phyloP scores from a whole-genome alignment of 106 monocot species.

The Allium cepa region DNA sequence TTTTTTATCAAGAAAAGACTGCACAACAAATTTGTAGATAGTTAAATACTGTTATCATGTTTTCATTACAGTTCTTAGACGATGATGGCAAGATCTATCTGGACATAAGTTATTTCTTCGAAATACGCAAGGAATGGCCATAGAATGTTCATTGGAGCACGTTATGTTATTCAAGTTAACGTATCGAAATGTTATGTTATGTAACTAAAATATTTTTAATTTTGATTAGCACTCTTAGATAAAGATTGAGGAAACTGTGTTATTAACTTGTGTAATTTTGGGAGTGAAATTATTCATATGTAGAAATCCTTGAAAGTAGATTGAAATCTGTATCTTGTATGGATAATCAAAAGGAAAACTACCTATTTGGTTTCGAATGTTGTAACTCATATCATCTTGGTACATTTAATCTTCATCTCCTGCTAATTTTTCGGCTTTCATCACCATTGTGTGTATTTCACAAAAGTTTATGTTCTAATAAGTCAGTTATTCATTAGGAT shows the following conservation, averaged over 20 bases:
- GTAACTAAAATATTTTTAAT: background rate
- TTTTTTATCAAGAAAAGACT: background rate
- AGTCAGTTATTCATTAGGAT: too few species aligned
- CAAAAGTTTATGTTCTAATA: too few species aligned
- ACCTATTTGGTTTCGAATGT: too few species aligned
- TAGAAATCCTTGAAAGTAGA: background rate
- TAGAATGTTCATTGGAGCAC: background rate
- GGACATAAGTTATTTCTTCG: slow-evolving; percentile 36
- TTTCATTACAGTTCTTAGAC: slow-evolving; percentile 27
- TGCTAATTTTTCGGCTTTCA: too few species aligned
- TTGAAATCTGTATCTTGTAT: background rate
- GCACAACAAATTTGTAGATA: too few species aligned
- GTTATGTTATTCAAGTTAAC: too few species aligned
- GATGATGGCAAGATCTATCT: slow-evolving; percentile 47
- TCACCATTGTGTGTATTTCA: too few species aligned
- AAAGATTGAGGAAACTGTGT: too few species aligned
- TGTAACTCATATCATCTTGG: too few species aligned
- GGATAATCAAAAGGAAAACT: too few species aligned
- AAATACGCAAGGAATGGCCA: slow-evolving; percentile 44
- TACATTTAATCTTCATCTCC: too few species aligned
- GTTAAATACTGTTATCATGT: too few species aligned
- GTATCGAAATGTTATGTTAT: background rate
- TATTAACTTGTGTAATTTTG: background rate
- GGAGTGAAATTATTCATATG: background rate
- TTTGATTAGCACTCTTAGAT: background rate